phyloP scores from a whole-genome alignment of 257 asterid genomes.

The Dorcoceras hygrometricum region DNA sequence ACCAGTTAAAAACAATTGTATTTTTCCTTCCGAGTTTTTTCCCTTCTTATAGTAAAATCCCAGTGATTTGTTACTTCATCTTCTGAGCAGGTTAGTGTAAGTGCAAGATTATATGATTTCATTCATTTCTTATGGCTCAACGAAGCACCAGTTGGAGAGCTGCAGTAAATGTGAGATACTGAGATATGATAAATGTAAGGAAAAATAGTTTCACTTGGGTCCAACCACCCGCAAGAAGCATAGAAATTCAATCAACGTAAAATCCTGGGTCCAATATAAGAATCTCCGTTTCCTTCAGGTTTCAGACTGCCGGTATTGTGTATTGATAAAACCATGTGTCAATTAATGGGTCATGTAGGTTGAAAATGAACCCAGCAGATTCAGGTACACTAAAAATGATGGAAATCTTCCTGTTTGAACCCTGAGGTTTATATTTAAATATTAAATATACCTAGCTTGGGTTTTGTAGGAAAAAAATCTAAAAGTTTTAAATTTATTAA shows the following conservation, averaged over 20 bases:
- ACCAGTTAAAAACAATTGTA: neutral
- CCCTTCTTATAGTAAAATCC: conserved; percentile 1
- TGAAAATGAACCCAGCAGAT: neutral
- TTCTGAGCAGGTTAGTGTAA: conserved; percentile 77
- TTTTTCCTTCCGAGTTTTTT: neutral
- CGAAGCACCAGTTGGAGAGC: conserved; percentile 97
- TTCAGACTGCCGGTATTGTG: neutral
- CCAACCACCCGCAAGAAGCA: neutral
- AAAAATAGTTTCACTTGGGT: conserved; percentile 10
- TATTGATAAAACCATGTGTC: neutral
- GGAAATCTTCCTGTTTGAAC: too few relatives aligned
- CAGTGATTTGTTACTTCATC: neutral
- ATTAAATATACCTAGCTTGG: too few relatives aligned
- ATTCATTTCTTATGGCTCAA: conserved; percentile 96
- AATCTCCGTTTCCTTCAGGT: neutral
- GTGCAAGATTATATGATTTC: conserved; percentile 88
- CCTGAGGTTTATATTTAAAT: too few relatives aligned
- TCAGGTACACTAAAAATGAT: neutral
- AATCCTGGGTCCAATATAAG: neutral
- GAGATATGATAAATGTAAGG: conserved; percentile 8
- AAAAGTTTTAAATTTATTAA: too few relatives aligned
- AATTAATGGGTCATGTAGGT: neutral
- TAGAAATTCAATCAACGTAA: neutral
- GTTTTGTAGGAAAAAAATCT: too few relatives aligned
- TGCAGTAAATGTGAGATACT: conserved; percentile 44